Percentiles rank a stretch among this genome's conserved stretches.
phyloP scores from a whole-genome alignment of 1,139 yeast species.

The Blastobotrys aristatus region DNA sequence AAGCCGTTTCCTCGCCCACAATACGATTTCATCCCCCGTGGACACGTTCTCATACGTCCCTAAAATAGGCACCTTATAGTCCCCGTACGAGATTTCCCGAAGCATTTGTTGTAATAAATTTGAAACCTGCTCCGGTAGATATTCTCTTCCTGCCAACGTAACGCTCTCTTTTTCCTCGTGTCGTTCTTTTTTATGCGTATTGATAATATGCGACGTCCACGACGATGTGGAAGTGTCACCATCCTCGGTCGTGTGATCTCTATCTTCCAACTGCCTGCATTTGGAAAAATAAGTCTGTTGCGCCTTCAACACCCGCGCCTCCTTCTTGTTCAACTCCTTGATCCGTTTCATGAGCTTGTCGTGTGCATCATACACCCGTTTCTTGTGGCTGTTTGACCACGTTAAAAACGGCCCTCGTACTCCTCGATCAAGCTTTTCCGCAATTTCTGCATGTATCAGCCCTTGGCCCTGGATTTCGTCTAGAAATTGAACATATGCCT shows the following conservation, averaged over 20 bases:
- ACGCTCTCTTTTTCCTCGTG: slow-evolving; percentile 19
- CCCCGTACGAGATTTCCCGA: slow-evolving; percentile 38
- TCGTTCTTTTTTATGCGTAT: neutral
- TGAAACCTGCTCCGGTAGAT: slow-evolving; percentile 18
- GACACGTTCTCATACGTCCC: slow-evolving; percentile 59
- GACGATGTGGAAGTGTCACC: neutral
- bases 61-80: slow-evolving; percentile 50
- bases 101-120: slow-evolving; percentile 39
- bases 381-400: slow-evolving; percentile 69
- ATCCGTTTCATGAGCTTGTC: slow-evolving; percentile 45
- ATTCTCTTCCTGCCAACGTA: slow-evolving; percentile 29
- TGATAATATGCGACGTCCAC: neutral
- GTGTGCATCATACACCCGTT: slow-evolving; percentile 57
- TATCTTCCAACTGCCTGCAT: slow-evolving; percentile 65
- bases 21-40: slow-evolving; percentile 54
- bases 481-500: slow-evolving; percentile 49
- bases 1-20: slow-evolving; percentile 47
- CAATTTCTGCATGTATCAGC: slow-evolving; percentile 54
- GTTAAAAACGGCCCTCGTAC: slow-evolving; percentile 65
- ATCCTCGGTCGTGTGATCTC: slow-evolving; percentile 16
- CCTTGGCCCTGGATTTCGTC: slow-evolving; percentile 58
- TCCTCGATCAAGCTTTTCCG: slow-evolving; percentile 51
- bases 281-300: slow-evolving; percentile 66
- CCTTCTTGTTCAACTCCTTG: slow-evolving; percentile 45
- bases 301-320: slow-evolving; percentile 46